Base-by-base conservation (phyloP, 2,329 filamentous ascomycete species). In the Microsporum ferrugineum region DNA sequence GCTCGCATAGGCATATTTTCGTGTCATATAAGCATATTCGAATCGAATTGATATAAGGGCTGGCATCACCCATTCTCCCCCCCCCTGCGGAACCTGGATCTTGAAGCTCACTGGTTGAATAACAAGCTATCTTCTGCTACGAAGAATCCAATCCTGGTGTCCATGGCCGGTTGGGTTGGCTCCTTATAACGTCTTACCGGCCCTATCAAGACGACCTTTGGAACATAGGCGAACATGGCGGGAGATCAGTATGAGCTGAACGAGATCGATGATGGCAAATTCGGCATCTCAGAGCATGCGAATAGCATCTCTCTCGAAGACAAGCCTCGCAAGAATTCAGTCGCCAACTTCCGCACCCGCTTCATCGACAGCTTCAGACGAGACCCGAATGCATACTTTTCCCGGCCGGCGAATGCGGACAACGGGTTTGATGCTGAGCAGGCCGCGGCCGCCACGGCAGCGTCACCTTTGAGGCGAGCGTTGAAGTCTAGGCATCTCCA, bases 401-500 rank as follows among this genome's bases (percentile, higher is more conserved):
- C 65, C 3, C 60, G 66, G 61, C 65, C 65, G n/a, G 58, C 63
- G 3, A 53, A 60, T 39, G 57, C 57, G 38, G 63, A 63, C 12
- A 36, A 51, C 12, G 62, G 64, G 12, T 70, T 66, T 58, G 69
- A 71, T 65, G 64, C 64, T 39, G 68, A 70, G 39, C 64, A 64
- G 27, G 69, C 69, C 1, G 67, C 66, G 3, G 64, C 66, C 38
- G 67, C 67, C 8, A 69, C 68, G 5, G 69, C 69, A 3, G 49
- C 64, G 23, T 69, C 67, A 23, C 69, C 69, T 7, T 56, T 71
- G 59, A 58, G 67, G 49, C 65, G 67, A 34, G 60, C 64, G 62
- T 58, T 71, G 56, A 70, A 70, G 60, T 68, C 67, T 1, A 65
- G 69, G 64, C 69, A 71, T 61, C 57, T 64, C n/a, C 63, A 64